These are phyloP conservation scores for Lentinula detonsa DNA, from an alignment of 768 basidiomycete genomes.

Conservation along the genomic window DNA sequence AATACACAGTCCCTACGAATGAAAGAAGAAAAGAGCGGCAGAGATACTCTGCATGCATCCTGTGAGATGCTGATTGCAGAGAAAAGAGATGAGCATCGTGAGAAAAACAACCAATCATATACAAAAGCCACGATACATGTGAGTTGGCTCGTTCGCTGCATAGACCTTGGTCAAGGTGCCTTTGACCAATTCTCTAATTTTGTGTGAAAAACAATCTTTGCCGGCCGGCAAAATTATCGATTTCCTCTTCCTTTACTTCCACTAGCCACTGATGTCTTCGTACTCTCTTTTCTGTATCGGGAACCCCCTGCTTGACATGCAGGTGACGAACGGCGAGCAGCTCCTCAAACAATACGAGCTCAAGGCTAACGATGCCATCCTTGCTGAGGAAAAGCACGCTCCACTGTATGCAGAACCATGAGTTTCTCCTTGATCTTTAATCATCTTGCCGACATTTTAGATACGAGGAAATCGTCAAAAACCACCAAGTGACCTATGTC, in stretches of 20 bases:
- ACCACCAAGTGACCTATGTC: constrained; percentile 80
- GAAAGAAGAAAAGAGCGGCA: no score
- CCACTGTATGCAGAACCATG: constrained; percentile 55
- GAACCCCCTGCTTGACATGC: constrained; percentile 95
- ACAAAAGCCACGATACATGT: no score
- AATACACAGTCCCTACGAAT: no score
- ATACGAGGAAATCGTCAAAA: constrained; percentile 81
- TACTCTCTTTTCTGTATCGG: constrained; percentile 80
- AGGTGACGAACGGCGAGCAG: constrained; percentile 79
- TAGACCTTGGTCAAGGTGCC: no score
- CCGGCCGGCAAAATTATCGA: background rate
- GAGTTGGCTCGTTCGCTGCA: no score
- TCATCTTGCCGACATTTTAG: constrained; percentile 21
- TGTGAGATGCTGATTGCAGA: no score
- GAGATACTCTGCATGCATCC: no score
- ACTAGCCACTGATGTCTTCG: background rate
- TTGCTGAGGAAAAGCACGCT: constrained; percentile 84
- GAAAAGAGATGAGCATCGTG: no score
- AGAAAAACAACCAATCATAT: no score
- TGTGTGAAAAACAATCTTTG: background rate
- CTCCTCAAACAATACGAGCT: constrained; percentile 87
- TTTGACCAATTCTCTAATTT: no score
- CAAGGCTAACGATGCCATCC: constrained; percentile 92
- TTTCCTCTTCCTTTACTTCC: constrained; percentile 31
- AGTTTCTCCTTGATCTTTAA: background rate